Evolutionary conservation across 2,329 filamentous ascomycete species (phyloP).

Genomic region (Aureobasidium sp.): DNA sequence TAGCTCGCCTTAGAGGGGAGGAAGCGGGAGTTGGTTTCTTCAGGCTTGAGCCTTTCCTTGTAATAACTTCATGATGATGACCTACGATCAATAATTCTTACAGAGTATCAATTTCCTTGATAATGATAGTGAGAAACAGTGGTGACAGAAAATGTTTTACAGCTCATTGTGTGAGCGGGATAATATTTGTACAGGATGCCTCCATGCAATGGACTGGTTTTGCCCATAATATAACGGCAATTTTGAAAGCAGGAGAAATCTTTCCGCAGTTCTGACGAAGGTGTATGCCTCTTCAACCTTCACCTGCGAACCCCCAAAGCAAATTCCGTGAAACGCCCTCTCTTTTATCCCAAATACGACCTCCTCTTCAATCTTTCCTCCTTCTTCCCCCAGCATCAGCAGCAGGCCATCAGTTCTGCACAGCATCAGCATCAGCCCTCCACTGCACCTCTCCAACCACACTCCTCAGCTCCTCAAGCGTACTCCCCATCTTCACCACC

Average conservation of each 20-base stretch:
- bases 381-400: too few species aligned
- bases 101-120: background rate
- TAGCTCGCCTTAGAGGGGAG: background rate
- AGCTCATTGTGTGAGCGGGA: background rate
- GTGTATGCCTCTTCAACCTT: too few species aligned
- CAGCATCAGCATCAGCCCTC: conserved; percentile 18
- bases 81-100: background rate
- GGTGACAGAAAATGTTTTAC: background rate
- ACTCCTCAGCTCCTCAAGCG: conserved; percentile 52
- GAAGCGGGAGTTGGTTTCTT: background rate
- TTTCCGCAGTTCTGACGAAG: too few species aligned
- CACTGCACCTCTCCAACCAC: conserved; percentile 47
- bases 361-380: background rate
- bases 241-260: too few species aligned
- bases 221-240: background rate
- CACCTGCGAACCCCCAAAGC: too few species aligned
- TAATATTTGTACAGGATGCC: background rate
- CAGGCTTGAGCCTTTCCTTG: background rate
- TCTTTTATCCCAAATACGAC: background rate
- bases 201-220: background rate
- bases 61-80: background rate
- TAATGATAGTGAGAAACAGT: too few species aligned
- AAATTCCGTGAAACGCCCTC: background rate
- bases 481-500: conserved; percentile 74
- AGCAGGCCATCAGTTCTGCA: background rate